Conservation (phyloP, 352 stramenopile genomes). For the Phytophthora pistaciae region DNA sequence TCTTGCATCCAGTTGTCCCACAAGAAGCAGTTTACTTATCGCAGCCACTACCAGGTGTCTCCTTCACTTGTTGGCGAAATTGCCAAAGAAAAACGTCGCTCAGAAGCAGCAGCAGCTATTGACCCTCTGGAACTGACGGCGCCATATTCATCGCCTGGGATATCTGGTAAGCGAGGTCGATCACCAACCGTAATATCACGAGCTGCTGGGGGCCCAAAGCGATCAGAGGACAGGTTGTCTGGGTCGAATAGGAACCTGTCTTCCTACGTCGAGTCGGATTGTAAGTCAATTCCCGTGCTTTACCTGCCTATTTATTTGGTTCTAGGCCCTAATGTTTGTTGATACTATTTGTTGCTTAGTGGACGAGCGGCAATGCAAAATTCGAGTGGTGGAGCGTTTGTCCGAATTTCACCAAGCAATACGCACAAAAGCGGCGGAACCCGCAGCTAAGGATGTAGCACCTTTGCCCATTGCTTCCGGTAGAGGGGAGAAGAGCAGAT, state of each 20-base stretch:
- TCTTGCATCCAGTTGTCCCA: conserved; percentile 58
- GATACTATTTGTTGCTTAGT: conserved; percentile 46
- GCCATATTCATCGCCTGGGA: conserved; percentile 5
- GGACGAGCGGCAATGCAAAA: conserved; percentile 90
- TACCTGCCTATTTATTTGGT: not conserved
- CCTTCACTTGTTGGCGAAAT: conserved; percentile 35
- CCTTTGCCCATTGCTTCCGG: conserved; percentile 1
- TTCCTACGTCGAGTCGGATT: conserved; percentile 73
- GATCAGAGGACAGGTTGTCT: conserved; percentile 25
- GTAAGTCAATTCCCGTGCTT: conserved; percentile 38
- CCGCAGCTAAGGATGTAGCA: conserved; percentile 17
- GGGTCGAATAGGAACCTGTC: conserved; percentile 56
- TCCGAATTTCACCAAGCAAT: conserved; percentile 88
- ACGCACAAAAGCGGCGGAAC: conserved; percentile 50
- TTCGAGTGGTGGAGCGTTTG: conserved; percentile 85
- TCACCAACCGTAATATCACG: conserved; percentile 42
- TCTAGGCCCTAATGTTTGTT: not conserved
- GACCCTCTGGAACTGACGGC: conserved; percentile 25
- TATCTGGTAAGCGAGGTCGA: conserved; percentile 57
- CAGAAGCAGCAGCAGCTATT: conserved; percentile 4
- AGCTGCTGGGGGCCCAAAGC: conserved; percentile 15
- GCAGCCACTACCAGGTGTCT: conserved; percentile 49
- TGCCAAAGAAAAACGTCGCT: conserved; percentile 16
- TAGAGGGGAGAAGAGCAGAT: conserved; percentile 9
- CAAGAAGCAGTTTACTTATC: conserved; percentile 66